Base-by-base conservation (phyloP, 371 early-diverging fungal genomes). In the Mucor irregularis region DNA sequence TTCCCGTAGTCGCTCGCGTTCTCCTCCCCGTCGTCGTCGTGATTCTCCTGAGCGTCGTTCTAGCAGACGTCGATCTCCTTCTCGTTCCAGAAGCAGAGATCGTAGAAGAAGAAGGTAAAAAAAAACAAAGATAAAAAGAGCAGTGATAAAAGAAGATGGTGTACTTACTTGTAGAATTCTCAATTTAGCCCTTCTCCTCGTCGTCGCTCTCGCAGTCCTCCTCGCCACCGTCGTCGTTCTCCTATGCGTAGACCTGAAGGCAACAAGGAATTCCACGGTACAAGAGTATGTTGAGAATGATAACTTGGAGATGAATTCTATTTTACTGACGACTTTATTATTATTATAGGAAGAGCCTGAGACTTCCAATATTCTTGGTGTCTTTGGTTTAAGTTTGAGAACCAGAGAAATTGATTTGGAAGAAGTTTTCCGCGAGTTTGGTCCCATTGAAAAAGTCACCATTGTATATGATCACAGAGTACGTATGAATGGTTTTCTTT, bases 351-450 rank as follows among this genome's bases (percentile, higher is more conserved):
- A 76, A 21, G 61, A 52, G 7, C 77, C 77, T 50, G 75, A 74
- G 57, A 62, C 49, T 60, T 87, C 74, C 66, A 82, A 57, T 78
- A 89, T 58, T 70, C 70, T 93, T 31, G 93, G 93, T 31, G 90
- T 92, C 13, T 93, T 93, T 73, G 90, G 90, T 29, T 80, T 93
- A 60, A 86, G 83, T 64, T 76, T 85, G 43, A 69, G 80, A 44
- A 92, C 92, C 11, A 73, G 65, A 49, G 89, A 90, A 62, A 52
- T 65, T 7, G 86, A 90, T 56, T 68, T 93, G 61, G 81, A 85
- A 52, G 79, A 84, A 11, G 69, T 90, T 4, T 91, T 89, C 73
- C 79, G 75, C 22, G 67, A 81, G 34, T 89, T 77, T 71, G 94
- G 92, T 4, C 59, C 57, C 3, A 60, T 86, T 38, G 76, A 84